These are phyloP conservation scores for Beauveria pseudobassiana DNA, from an alignment of 2,329 filamentous ascomycete genomes.

Conservation along the genomic window DNA sequence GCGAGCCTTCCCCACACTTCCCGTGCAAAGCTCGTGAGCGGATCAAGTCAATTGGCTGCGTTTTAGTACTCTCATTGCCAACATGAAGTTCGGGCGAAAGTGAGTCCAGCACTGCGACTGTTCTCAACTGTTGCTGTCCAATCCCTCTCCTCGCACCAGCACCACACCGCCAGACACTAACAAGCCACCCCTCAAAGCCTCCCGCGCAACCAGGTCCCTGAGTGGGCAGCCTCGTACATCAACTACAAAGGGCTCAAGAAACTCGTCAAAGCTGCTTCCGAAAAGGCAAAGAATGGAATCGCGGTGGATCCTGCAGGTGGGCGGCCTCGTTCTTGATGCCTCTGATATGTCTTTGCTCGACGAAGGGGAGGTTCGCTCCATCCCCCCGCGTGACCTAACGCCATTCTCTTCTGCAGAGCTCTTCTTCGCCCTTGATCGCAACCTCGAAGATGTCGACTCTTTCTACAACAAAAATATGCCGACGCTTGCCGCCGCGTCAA, in stretches of 20 bases:
- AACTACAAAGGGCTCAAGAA: constrained; percentile 92
- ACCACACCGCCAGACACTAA: constrained; percentile 17
- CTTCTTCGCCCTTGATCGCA: constrained; percentile 93
- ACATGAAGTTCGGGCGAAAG: constrained; percentile 59
- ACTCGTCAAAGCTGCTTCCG: constrained; percentile 75
- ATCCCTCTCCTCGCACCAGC: not conserved
- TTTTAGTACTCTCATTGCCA: constrained; percentile 13
- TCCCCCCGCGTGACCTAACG: constrained; percentile 23
- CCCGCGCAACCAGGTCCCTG: constrained; percentile 75
- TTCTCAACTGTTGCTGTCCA: not conserved
- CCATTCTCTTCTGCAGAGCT: constrained; percentile 57
- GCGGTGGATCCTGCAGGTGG: constrained; percentile 86
- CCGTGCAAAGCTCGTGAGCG: not conserved
- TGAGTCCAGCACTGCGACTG: constrained; percentile 26
- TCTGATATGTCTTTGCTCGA: constrained; percentile 3
- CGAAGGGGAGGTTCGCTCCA: constrained; percentile 18
- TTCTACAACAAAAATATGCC: constrained; percentile 96
- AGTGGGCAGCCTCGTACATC: constrained; percentile 80
- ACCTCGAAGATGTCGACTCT: constrained; percentile 90
- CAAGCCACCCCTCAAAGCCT: constrained; percentile 39
- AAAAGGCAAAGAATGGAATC: constrained; percentile 58
- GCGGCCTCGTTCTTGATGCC: constrained; percentile 27
- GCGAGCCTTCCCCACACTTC: not conserved
- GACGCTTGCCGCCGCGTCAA: constrained; percentile 79
- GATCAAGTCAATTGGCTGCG: not conserved